Percentiles rank a stretch among this genome's conserved stretches.
Evolutionary conservation across 1,284 basidiomycete genomes (phyloP).

Genomic region (Tilletia setariae): DNA sequence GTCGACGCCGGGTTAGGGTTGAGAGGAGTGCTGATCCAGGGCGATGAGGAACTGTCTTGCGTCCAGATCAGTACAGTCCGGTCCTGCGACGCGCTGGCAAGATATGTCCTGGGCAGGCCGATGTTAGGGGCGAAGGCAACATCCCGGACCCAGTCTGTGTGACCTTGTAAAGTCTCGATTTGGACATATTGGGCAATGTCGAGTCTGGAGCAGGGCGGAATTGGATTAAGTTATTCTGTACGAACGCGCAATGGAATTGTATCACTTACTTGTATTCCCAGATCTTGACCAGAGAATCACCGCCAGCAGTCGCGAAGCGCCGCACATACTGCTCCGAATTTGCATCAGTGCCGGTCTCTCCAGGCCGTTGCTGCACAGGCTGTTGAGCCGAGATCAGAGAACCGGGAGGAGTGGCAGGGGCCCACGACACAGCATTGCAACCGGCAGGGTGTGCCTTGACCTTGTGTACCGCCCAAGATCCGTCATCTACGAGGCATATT

Average conservation of each 20-base stretch:
- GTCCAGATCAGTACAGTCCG: slow-evolving; percentile 89
- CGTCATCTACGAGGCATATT: slow-evolving; percentile 69
- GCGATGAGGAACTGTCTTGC: slow-evolving; percentile 71
- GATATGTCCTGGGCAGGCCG: slow-evolving; percentile 86
- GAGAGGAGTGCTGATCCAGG: slow-evolving; percentile 81
- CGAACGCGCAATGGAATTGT: slow-evolving; percentile 40
- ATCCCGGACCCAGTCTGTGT: slow-evolving; percentile 96
- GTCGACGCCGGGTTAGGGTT: slow-evolving; percentile 62
- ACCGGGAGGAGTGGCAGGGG: slow-evolving; percentile 81
- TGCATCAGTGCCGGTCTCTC: slow-evolving; percentile 17
- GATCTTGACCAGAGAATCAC: slow-evolving; percentile 91
- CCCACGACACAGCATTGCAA: slow-evolving; percentile 97
- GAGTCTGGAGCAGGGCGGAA: not conserved
- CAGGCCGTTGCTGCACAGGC: slow-evolving; percentile 50
- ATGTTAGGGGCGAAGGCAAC: slow-evolving; percentile 97
- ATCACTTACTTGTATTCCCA: slow-evolving; percentile 69
- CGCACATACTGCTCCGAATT: slow-evolving; percentile 28
- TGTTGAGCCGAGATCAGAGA: slow-evolving; percentile 58
- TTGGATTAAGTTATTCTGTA: too few species aligned
- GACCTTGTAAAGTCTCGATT: slow-evolving; percentile 55
- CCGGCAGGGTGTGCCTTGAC: slow-evolving; percentile 95
- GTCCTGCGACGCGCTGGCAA: slow-evolving; percentile 89
- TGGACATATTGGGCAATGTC: slow-evolving; percentile 35
- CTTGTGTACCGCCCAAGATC: slow-evolving; percentile 90
- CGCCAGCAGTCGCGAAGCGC: slow-evolving; percentile 84